Evolutionary conservation across 2,329 filamentous ascomycete genomes (phyloP), one percentile per base, ranked within the genome.

Genomic region (Diplocarpon mali): DNA sequence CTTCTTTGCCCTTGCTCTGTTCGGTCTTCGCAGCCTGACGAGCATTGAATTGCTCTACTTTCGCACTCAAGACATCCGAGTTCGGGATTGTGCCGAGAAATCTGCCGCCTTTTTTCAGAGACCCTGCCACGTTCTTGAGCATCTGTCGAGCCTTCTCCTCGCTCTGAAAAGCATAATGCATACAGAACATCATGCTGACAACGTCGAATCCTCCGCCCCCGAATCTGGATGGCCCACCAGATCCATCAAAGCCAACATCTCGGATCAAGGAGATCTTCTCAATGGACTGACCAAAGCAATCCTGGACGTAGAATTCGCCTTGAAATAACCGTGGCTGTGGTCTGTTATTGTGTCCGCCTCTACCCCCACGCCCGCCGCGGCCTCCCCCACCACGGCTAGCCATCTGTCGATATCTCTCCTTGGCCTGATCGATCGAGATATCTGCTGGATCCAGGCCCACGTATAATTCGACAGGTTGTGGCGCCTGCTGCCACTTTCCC

Each of bases 111-210:
- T 96, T 95, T 64, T 90, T 95, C 58, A 98, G 66, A 2, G 85
- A 77, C 1, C 88, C 85, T 0, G 92, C 83, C 2, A 98, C 90
- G 60, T 98, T 98, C 58, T 80, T 77, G 45, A 98, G 73, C 92
- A 98, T 96, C 51, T 78, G 85, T 36, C 87, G 78, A 2, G 90
- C 87, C 64, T 95, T 93, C 38, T 78, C 76, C 64, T 98, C 90
- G 42, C 73, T 86, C 68, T 96, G 92, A 56, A 96, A 98, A 5
- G 92, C 89, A 63, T 98, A 98, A 67, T 98, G 92, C 80, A 98
- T 92, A 59, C 88, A 93, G 65, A 98, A 98, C 92, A 98, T 98
- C 78, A 95, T 95, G 60, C 83, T 88, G 51, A 98, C 90, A 35
- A 96, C 85, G 62, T 98, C 92, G 57, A 96, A 98, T 3, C 90